phyloP scores from a whole-genome alignment of 345 rosid species.

The Hibiscus syriacus region DNA sequence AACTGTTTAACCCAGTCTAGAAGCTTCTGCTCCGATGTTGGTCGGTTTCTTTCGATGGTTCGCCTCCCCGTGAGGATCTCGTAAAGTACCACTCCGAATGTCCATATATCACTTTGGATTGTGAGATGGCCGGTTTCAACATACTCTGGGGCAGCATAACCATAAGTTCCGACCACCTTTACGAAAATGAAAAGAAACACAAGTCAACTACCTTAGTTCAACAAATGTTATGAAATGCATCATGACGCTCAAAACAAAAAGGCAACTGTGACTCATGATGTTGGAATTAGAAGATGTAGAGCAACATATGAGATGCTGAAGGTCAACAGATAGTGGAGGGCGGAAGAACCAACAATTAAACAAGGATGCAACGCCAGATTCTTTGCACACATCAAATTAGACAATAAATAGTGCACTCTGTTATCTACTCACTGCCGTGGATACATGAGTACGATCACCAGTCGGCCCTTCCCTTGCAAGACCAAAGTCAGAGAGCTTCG shows the following conservation, averaged over 20 bases:
- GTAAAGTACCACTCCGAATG: not conserved
- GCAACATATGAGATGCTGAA: no score
- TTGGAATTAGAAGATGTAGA: no score
- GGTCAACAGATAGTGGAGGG: no score
- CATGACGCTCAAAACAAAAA: not conserved
- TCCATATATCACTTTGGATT: not conserved
- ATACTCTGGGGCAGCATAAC: not conserved
- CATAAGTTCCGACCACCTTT: not conserved
- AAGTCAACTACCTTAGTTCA: not conserved
- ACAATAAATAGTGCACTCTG: not conserved
- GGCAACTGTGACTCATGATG: not conserved
- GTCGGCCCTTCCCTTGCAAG: not conserved
- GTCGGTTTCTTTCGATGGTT: not conserved
- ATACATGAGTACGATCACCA: not conserved
- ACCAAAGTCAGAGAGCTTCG: not conserved
- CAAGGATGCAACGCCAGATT: not conserved
- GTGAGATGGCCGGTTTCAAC: not conserved
- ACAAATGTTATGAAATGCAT: not conserved
- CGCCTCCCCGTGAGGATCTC: not conserved
- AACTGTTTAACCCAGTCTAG: not conserved
- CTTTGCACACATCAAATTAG: not conserved
- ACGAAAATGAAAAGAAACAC: not conserved
- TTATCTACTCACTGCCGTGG: constrained; percentile 6
- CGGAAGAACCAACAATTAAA: no score
- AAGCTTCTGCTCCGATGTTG: not conserved